Evolutionary conservation across 1,139 yeast genomes (phyloP).

Genomic region (Yamadazyma songkhlaensis): DNA sequence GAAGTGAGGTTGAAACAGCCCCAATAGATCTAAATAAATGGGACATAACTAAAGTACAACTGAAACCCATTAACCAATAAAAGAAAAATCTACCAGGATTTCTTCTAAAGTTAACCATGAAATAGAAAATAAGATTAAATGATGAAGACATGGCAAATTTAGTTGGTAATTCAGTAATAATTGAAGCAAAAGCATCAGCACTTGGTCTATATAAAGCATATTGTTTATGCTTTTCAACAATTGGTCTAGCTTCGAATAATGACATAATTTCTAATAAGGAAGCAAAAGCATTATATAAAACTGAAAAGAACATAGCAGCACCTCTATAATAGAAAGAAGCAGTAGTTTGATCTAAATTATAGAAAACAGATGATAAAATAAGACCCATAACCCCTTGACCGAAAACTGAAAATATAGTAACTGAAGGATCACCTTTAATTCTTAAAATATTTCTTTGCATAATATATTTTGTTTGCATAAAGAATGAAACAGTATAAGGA

Average conservation of each 20-base stretch:
- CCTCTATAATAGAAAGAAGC: constrained; percentile 63
- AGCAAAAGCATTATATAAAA: constrained; percentile 72
- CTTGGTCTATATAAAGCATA: constrained; percentile 67
- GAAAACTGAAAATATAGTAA: constrained; percentile 54
- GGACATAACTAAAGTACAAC: constrained; percentile 51
- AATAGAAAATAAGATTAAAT: constrained; percentile 51
- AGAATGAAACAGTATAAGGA: constrained; percentile 64
- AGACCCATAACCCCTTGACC: constrained; percentile 76
- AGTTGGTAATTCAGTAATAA: constrained; percentile 57
- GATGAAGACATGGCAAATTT: constrained; percentile 44
- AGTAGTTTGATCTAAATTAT: constrained; percentile 45
- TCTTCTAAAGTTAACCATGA: constrained; percentile 54
- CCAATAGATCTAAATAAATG: constrained; percentile 62
- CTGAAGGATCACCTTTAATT: constrained; percentile 62
- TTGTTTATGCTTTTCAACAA: constrained; percentile 75
- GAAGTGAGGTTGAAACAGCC: constrained; percentile 49
- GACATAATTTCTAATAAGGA: constrained; percentile 72
- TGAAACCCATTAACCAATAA: constrained; percentile 43
- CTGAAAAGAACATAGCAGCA: constrained; percentile 73
- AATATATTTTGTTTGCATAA: constrained; percentile 62
- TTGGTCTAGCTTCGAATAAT: constrained; percentile 68
- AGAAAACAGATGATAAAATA: constrained; percentile 71
- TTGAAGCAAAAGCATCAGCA: constrained; percentile 62
- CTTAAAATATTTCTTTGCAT: constrained; percentile 63
- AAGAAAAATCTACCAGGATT: constrained; percentile 61